phyloP scores from a whole-genome alignment of 768 basidiomycete genomes.

The Boletus rubescentipes region DNA sequence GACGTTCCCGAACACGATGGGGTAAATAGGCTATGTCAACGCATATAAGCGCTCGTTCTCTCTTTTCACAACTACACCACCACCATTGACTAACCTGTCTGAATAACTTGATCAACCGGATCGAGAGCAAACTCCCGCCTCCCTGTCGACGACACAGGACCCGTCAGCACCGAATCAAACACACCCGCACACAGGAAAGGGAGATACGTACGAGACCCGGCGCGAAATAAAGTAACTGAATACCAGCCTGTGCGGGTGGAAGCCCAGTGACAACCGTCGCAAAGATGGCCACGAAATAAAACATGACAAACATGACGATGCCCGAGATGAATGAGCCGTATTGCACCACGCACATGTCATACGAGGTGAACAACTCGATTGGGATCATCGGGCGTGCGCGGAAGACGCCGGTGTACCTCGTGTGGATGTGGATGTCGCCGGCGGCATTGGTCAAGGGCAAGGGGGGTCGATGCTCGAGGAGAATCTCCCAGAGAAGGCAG shows the following conservation, averaged over 20 bases:
- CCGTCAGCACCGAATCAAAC: background rate
- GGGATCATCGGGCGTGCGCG: constrained; percentile 46
- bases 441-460: background rate
- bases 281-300: constrained; percentile 56
- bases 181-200: no score
- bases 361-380: constrained; percentile 42
- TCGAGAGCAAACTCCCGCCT: constrained; percentile 35
- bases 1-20: constrained; percentile 39
- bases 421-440: background rate
- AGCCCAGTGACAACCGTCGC: constrained; percentile 45
- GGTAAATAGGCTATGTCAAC: constrained; percentile 37
- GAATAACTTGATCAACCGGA: constrained; percentile 33
- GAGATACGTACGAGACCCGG: constrained; percentile 43
- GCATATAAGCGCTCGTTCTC: background rate
- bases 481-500: constrained; percentile 44
- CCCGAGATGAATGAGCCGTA: constrained; percentile 42
- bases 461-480: constrained; percentile 32
- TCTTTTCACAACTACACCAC: background rate
- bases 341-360: constrained; percentile 40
- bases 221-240: constrained; percentile 51
- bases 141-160: constrained; percentile 30
- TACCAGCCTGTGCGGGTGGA: constrained; percentile 40
- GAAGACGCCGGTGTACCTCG: constrained; percentile 17
- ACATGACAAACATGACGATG: constrained; percentile 51
- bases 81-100: constrained; percentile 35